Percentiles rank a stretch among this genome's conserved stretches.
phyloP scores from a whole-genome alignment of 768 basidiomycete genomes.

The Phlebiopsis flavidoalba region DNA sequence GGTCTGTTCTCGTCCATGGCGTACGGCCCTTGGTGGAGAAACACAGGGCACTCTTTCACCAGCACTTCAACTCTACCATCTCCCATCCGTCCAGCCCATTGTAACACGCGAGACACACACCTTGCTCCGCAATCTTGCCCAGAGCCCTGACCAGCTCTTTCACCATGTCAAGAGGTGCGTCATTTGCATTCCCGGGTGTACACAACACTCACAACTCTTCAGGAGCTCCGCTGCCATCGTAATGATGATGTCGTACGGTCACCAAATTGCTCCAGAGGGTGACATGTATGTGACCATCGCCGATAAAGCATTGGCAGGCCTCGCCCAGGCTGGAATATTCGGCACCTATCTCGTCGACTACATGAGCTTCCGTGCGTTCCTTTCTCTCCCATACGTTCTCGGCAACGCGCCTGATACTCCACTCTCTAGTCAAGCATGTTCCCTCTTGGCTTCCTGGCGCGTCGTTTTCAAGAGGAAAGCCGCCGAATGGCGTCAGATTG shows the following conservation, averaged over 20 bases:
- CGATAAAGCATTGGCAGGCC: conserved; percentile 11
- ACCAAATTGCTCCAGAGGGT: conserved; percentile 17
- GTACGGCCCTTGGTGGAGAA: conserved; percentile 9
- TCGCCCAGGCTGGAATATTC: conserved; percentile 4
- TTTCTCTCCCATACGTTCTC: conserved; percentile 26
- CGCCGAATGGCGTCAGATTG: conserved; percentile 53
- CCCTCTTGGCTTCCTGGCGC: conserved; percentile 67
- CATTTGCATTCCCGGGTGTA: background rate
- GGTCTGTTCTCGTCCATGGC: conserved; percentile 14
- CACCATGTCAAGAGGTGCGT: conserved; percentile 9
- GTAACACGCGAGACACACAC: background rate
- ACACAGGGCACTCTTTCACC: conserved; percentile 11
- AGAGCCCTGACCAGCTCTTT: conserved; percentile 6
- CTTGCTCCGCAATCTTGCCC: conserved; percentile 4
- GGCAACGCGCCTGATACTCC: background rate
- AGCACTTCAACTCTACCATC: conserved; percentile 5
- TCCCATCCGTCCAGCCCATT: background rate
- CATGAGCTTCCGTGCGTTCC: conserved; percentile 2
- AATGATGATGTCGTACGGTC: conserved; percentile 22
- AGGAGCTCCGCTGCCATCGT: conserved; percentile 16
- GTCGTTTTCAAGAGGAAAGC: conserved; percentile 53
- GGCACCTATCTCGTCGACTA: conserved; percentile 13
- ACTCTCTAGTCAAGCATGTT: conserved; percentile 39
- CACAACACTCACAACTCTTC: background rate
- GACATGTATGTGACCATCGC: conserved; percentile 18